Evolutionary conservation across 2,329 filamentous ascomycete genomes (phyloP).

Genomic region (Cytospora piceae): DNA sequence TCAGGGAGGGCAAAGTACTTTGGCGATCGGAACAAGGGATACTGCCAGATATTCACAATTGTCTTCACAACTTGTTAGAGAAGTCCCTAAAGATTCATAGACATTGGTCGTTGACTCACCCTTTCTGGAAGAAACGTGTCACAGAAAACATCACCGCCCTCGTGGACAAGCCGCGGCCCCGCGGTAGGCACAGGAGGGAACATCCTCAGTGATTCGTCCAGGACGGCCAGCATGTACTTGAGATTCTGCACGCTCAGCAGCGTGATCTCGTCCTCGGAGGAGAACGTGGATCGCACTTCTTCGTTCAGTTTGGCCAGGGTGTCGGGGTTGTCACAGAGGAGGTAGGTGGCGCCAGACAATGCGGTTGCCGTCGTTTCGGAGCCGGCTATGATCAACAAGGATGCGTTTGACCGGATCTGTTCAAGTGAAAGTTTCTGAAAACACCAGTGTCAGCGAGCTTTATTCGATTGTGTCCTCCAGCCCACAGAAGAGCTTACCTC

Average conservation of each 20-base stretch:
- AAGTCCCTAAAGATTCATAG: background rate
- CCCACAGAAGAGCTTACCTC: background rate
- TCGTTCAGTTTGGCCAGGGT: constrained; percentile 42
- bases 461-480: background rate
- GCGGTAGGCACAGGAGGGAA: constrained; percentile 36
- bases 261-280: constrained; percentile 38
- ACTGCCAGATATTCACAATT: constrained; percentile 47
- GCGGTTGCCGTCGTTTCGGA: constrained; percentile 55
- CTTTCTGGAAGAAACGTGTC: constrained; percentile 38
- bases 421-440: constrained; percentile 21
- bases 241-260: constrained; percentile 34
- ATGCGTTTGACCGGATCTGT: constrained; percentile 31
- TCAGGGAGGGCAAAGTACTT: constrained; percentile 48
- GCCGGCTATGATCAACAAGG: constrained; percentile 46
- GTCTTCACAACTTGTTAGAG: constrained; percentile 39
- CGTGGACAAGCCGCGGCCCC: constrained; percentile 32
- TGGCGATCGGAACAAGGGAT: constrained; percentile 45
- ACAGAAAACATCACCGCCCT: constrained; percentile 38
- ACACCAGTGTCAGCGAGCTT: background rate
- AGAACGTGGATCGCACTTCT: constrained; percentile 46
- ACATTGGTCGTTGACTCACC: constrained; percentile 35
- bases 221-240: constrained; percentile 38
- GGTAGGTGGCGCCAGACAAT: constrained; percentile 43
- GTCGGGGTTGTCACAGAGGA: constrained; percentile 44
- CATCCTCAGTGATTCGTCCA: constrained; percentile 39